Conservation (phyloP, 345 rosid species). For the Eucalyptus rudis region DNA sequence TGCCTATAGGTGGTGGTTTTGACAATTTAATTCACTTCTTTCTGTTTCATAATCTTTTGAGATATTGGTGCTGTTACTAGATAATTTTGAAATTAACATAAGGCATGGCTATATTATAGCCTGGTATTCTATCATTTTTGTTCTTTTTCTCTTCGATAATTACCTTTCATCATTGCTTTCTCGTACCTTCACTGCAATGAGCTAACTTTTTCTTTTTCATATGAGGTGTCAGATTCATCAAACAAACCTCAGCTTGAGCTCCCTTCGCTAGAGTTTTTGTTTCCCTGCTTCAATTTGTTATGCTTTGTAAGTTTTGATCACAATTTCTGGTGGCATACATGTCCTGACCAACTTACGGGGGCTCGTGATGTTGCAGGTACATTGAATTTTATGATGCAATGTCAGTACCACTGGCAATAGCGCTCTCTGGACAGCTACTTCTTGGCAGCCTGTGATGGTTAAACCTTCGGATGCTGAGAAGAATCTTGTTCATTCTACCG, state of each 20-base stretch:
- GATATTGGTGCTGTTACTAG: background rate
- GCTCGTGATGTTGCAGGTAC: constrained; percentile 51
- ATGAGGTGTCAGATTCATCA: no score
- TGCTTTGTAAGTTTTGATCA: constrained; percentile 42
- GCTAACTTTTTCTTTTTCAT: constrained; percentile 31
- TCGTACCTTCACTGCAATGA: background rate
- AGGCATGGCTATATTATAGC: background rate
- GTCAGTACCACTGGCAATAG: constrained; percentile 97
- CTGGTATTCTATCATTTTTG: background rate
- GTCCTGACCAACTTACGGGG: constrained; percentile 21
- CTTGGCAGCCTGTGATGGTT: constrained; percentile 50
- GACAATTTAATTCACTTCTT: background rate
- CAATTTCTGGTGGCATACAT: background rate
- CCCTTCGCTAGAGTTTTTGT: constrained; percentile 5
- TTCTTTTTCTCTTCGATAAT: background rate
- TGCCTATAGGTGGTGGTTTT: no score
- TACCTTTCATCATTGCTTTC: background rate
- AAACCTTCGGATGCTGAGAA: no score
- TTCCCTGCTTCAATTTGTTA: constrained; percentile 39
- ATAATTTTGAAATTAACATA: background rate
- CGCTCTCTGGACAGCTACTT: constrained; percentile 69
- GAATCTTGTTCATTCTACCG: no score
- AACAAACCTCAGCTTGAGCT: no score
- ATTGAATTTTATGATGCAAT: constrained; percentile 85
- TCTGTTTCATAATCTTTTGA: background rate